A percentile compares a stretch with the other conserved stretches of the same genome.
Conservation (phyloP, 2,329 filamentous ascomycete species). For the Claviceps sp. region DNA sequence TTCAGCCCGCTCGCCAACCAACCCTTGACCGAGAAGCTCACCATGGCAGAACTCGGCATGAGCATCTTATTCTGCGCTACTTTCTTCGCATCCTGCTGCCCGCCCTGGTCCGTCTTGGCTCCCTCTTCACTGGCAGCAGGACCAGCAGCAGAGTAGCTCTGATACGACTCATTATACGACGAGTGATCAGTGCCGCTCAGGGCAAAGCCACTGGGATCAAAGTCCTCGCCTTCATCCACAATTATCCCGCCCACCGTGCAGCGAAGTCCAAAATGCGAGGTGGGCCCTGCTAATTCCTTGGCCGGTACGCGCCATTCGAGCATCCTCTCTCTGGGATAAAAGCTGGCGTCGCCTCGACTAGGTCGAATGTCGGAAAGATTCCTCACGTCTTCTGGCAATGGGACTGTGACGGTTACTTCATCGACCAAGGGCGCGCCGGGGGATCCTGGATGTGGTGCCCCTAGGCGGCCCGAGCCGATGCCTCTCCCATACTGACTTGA, state of each 20-base stretch:
- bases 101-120: constrained; percentile 17
- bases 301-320: constrained; percentile 75
- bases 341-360: constrained; percentile 70
- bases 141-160: constrained; percentile 19
- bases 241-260: constrained; percentile 63
- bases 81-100: constrained; percentile 40
- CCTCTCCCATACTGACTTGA: constrained; percentile 28
- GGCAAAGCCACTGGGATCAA: constrained; percentile 38
- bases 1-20: constrained; percentile 56
- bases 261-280: constrained; percentile 57
- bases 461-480: constrained; percentile 25
- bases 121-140: constrained; percentile 21
- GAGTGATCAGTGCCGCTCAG: constrained; percentile 34
- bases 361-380: constrained; percentile 74
- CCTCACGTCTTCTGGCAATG: constrained; percentile 64
- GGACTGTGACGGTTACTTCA: constrained; percentile 64
- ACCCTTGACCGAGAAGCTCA: constrained; percentile 58
- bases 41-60: constrained; percentile 66
- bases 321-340: constrained; percentile 55
- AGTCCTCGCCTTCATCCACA: constrained; percentile 32
- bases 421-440: constrained; percentile 53
- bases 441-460: constrained; percentile 35
- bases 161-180: constrained; percentile 41
- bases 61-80: constrained; percentile 57
- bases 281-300: constrained; percentile 58